Evolutionary conservation across 2,329 filamentous ascomycete genomes (phyloP).

Genomic region (Colletotrichum lindemuthianum): DNA sequence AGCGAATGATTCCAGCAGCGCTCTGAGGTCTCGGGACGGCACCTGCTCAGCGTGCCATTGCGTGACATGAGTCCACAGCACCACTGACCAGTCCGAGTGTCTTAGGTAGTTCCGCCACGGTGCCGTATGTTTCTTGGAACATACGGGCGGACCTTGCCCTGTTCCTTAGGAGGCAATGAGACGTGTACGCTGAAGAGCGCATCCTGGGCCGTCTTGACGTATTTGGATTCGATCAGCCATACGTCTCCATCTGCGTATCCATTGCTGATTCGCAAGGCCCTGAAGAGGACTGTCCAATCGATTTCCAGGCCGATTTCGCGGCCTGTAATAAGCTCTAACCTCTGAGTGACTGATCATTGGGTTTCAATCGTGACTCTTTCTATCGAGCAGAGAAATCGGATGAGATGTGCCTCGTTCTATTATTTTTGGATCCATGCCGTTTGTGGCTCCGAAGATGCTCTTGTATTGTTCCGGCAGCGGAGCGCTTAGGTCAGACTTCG

Average conservation of each 20-base stretch:
- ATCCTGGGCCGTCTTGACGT: slow-evolving; percentile 4
- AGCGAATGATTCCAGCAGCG: neutral
- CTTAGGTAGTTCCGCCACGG: neutral
- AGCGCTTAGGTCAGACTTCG: neutral
- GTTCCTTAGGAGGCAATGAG: neutral
- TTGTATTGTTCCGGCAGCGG: slow-evolving; percentile 16
- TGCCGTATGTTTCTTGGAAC: slow-evolving; percentile 13
- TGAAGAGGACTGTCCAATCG: neutral
- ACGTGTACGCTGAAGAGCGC: slow-evolving; percentile 9
- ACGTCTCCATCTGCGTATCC: neutral
- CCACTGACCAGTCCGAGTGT: neutral
- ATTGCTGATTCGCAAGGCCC: neutral
- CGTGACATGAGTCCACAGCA: slow-evolving; percentile 2
- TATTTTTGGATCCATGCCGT: slow-evolving; percentile 14
- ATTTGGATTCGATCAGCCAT: slow-evolving; percentile 5
- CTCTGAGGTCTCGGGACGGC: neutral
- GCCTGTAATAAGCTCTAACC: neutral
- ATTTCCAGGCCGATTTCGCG: neutral
- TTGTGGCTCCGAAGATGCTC: slow-evolving; percentile 3
- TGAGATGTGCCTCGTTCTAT: slow-evolving; percentile 10
- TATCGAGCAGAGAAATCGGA: slow-evolving; percentile 10
- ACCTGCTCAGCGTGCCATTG: slow-evolving; percentile 12
- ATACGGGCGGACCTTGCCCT: neutral
- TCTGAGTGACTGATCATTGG: too few relatives aligned
- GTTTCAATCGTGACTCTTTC: neutral